Percentiles rank a stretch among this genome's conserved stretches.
phyloP scores from a whole-genome alignment of 306 rosid species.

The Cucumis cinereus region DNA sequence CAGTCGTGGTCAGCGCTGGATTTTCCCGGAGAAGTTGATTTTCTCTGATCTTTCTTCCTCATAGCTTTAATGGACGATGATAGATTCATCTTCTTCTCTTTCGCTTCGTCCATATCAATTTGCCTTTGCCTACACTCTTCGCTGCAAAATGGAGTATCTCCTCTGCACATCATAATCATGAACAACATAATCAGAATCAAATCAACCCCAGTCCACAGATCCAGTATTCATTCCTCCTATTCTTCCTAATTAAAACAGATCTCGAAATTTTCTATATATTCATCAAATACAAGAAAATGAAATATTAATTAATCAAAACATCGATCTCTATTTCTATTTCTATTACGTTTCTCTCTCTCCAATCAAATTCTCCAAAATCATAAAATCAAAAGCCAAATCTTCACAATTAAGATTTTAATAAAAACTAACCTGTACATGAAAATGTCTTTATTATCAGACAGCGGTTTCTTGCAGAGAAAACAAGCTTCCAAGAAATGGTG shows the following conservation, averaged over 20 bases:
- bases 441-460: slow-evolving; percentile 53
- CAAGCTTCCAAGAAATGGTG: slow-evolving; percentile 74
- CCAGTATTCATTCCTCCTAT: background rate
- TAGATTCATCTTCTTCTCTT: slow-evolving; percentile 45
- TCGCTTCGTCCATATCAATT: slow-evolving; percentile 62
- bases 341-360: background rate
- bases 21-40: slow-evolving; percentile 44
- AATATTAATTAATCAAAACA: background rate
- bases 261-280: background rate
- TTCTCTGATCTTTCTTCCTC: slow-evolving; percentile 57
- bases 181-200: background rate
- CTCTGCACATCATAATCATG: slow-evolving; percentile 31
- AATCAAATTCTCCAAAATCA: background rate
- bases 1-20: slow-evolving; percentile 27
- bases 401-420: background rate
- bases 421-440: slow-evolving; percentile 80
- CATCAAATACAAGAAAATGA: background rate
- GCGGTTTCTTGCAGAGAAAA: slow-evolving; percentile 60
- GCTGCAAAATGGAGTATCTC: slow-evolving; percentile 82
- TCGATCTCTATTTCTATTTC: background rate
- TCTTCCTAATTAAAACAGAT: background rate
- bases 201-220: background rate
- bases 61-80: slow-evolving; percentile 56
- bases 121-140: slow-evolving; percentile 81
- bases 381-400: background rate